Base-by-base conservation (phyloP, 2,329 filamentous ascomycete genomes). In the Colletotrichum caudatum region DNA sequence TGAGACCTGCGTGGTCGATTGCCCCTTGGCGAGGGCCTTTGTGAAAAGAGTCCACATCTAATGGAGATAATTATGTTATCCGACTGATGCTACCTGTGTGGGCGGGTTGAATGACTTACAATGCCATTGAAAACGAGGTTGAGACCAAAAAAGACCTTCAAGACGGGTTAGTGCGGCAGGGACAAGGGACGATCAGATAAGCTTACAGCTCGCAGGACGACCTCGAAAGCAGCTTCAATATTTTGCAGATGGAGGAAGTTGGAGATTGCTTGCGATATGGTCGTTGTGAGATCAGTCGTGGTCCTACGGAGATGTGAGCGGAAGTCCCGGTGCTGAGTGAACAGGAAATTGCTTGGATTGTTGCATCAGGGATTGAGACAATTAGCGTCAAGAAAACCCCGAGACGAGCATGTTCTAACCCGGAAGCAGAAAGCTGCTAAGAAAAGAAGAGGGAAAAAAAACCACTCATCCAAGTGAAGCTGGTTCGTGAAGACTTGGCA, bases 31-130 rank as follows among this genome's bases (percentile, higher is more conserved):
- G n/a, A 95, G 87, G 64, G 93, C 93, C 61, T 89, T 88, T 8
- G 93, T 95, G 83, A 95, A 95, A 59, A 95, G 87, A 0, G 91
- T 90, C 93, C 93, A 95, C 93, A 95, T 95, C 81, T 89, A 57
- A 5, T 18, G 29, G 7, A 20, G 3, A n/a, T n/a, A n/a, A n/a
- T n/a, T n/a, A 48, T 29, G 62, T 72, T 41, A 70, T 58, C 66
- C n/a, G 37, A 58, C 37, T 16, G 62, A 29, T 6, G 37, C 9
- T 14, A 8, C 29, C 8, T 29, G 26, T 23, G 60, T n/a, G 16
- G 33, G 56, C 26, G 35, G 9, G 51, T 64, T 11, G 46, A 51
- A 3, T 18, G 14, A 82, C 87, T 81, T 80, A 90, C 88, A 18
- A 94, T 84, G 64, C 89, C 92, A 77, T 94, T 94, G 81, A 94